Percentiles rank a stretch among this genome's conserved stretches.
phyloP scores from a whole-genome alignment of 805 yeast genomes.

The Candida nonsorbophila region DNA sequence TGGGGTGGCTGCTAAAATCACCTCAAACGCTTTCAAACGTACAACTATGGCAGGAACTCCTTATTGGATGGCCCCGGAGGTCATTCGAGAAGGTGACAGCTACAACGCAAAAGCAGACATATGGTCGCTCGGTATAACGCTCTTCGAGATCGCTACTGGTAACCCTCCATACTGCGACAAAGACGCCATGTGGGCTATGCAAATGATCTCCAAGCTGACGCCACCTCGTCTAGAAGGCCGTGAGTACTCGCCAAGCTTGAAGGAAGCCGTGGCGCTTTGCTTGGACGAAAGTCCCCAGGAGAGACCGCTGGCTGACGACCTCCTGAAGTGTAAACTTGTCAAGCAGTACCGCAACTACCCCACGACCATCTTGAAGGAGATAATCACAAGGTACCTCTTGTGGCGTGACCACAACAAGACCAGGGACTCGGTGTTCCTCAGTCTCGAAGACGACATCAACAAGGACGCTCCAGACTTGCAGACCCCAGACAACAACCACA shows the following conservation, averaged over 20 bases:
- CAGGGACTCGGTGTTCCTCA: conserved; percentile 32
- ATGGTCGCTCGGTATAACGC: conserved; percentile 95
- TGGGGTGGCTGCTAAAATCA: conserved; percentile 94
- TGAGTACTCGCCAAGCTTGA: conserved; percentile 66
- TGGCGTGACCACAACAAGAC: conserved; percentile 54
- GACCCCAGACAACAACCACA: conserved; percentile 9
- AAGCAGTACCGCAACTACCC: conserved; percentile 55
- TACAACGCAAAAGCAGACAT: conserved; percentile 92
- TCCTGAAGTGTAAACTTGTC: conserved; percentile 70
- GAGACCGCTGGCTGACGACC: conserved; percentile 81
- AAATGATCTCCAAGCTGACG: conserved; percentile 82
- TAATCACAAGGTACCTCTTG: conserved; percentile 64
- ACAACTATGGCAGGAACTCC: conserved; percentile 96
- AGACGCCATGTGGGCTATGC: conserved; percentile 93
- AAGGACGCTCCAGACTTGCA: conserved; percentile 9
- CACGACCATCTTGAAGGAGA: conserved; percentile 60
- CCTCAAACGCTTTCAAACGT: conserved; percentile 69
- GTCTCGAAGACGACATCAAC: conserved; percentile 18
- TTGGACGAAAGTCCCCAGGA: conserved; percentile 90
- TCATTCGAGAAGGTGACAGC: conserved; percentile 82
- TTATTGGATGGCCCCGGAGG: conserved; percentile 99
- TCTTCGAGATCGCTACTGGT: conserved; percentile 93
- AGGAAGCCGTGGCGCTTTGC: conserved; percentile 87
- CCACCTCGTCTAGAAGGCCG: conserved; percentile 95
- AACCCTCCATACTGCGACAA: conserved; percentile 96